phyloP scores from a whole-genome alignment of 306 rosid species.

The Cotoneaster glaucophyllus region DNA sequence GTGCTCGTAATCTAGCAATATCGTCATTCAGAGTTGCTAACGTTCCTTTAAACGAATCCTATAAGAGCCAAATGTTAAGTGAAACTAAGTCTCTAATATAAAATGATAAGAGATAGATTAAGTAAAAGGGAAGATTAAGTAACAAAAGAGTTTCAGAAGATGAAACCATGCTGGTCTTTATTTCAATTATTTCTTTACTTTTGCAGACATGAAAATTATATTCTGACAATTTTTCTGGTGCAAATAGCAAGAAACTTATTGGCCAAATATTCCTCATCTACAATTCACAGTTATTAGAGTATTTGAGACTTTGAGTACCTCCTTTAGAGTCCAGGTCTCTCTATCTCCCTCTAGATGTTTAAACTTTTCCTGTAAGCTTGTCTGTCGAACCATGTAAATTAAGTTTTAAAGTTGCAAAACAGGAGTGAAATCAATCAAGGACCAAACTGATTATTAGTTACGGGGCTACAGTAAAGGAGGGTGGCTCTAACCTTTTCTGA shows the following conservation, averaged over 20 bases:
- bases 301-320: constrained; percentile 33
- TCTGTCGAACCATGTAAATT: constrained; percentile 35
- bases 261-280: neutral
- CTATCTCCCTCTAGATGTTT: constrained; percentile 43
- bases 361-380: constrained; percentile 49
- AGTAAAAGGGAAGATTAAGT: neutral
- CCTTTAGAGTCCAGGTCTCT: constrained; percentile 29
- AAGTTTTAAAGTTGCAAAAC: constrained; percentile 14
- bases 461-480: neutral
- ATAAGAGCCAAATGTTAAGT: constrained; percentile 25
- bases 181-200: neutral
- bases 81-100: neutral
- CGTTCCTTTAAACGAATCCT: constrained; percentile 49
- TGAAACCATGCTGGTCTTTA: neutral
- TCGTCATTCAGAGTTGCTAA: constrained; percentile 39
- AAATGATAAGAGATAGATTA: neutral
- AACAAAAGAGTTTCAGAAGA: neutral
- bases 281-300: neutral
- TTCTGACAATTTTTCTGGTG: neutral
- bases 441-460: neutral
- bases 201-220: neutral
- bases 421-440: neutral
- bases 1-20: constrained; percentile 38
- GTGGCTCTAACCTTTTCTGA: constrained; percentile 29
- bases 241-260: neutral